Conservation (phyloP, 2,329 filamentous ascomycete genomes). For the Fragosphaeria purpurea region DNA sequence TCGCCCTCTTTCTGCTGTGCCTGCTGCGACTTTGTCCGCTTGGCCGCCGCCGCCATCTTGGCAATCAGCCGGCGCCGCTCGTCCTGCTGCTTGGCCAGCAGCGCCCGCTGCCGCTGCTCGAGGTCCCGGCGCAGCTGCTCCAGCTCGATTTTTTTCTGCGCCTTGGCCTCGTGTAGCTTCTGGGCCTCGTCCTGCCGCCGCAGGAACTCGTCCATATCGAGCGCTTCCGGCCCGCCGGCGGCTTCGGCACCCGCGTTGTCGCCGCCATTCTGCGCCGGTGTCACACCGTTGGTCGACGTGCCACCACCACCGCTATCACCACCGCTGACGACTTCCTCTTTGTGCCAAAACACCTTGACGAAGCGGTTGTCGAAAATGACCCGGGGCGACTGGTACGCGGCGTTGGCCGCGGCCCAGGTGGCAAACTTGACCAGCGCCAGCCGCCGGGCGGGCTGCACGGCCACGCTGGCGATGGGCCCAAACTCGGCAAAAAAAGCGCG, state of each 20-base stretch:
- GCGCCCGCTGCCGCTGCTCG: conserved; percentile 51
- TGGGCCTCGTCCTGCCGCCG: conserved; percentile 64
- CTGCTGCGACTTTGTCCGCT: conserved; percentile 9
- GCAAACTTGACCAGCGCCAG: conserved; percentile 62
- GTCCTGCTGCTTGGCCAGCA: conserved; percentile 53
- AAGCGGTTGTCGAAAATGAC: conserved; percentile 79
- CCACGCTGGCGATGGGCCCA: conserved; percentile 53
- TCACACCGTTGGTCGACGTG: not conserved
- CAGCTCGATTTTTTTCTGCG: conserved; percentile 51
- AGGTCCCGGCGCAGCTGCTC: conserved; percentile 50
- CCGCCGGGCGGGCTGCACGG: conserved; percentile 55
- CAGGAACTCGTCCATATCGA: conserved; percentile 61
- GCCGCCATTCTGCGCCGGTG: not conserved
- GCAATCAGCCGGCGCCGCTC: conserved; percentile 54
- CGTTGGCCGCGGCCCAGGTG: conserved; percentile 54
- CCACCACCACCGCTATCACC: not conserved
- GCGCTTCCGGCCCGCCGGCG: conserved; percentile 26
- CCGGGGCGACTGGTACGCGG: conserved; percentile 67
- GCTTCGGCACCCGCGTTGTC: conserved; percentile 22
- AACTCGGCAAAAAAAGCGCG: conserved; percentile 63
- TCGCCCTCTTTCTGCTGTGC: not conserved
- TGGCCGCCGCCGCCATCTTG: conserved; percentile 40
- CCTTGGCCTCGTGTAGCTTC: conserved; percentile 55
- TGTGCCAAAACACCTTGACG: conserved; percentile 74
- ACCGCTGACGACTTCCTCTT: conserved; percentile 28